Conservation (phyloP, 2,329 filamentous ascomycete genomes). For the Hypomyces perniciosus region DNA sequence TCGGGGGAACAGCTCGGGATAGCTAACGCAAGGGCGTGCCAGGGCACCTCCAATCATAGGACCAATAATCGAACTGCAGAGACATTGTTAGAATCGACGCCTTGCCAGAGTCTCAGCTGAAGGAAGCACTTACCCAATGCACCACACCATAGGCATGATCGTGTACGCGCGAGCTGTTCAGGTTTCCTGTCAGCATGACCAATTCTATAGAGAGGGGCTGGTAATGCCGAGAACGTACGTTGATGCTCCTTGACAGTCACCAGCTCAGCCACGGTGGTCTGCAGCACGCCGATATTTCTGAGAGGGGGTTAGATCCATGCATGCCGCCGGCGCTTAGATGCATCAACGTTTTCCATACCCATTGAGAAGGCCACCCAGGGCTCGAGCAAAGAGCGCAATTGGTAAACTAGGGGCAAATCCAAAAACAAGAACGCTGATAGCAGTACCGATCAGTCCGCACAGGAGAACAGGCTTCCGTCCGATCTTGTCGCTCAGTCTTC, state of each 20-base stretch:
- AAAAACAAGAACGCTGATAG: slow-evolving; percentile 86
- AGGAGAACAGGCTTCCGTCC: slow-evolving; percentile 90
- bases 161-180: slow-evolving; percentile 77
- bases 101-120: not conserved
- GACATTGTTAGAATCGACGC: slow-evolving; percentile 19
- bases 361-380: slow-evolving; percentile 85
- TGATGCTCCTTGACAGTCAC: slow-evolving; percentile 92
- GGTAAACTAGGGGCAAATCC: slow-evolving; percentile 81
- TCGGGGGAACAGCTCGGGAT: slow-evolving; percentile 64
- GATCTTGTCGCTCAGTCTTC: slow-evolving; percentile 81
- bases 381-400: slow-evolving; percentile 78
- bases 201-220: not conserved
- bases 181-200: slow-evolving; percentile 20
- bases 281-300: slow-evolving; percentile 88
- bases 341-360: slow-evolving; percentile 56
- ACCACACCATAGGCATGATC: slow-evolving; percentile 98
- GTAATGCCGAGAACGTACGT: slow-evolving; percentile 46
- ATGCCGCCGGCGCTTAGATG: not conserved
- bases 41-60: slow-evolving; percentile 87
- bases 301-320: slow-evolving; percentile 1
- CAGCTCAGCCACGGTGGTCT: slow-evolving; percentile 91
- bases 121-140: slow-evolving; percentile 61
- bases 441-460: slow-evolving; percentile 83
- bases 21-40: slow-evolving; percentile 77
- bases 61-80: slow-evolving; percentile 76